These are phyloP conservation scores for Eimeria falciformis DNA, from an alignment of 169 alveolate genomes.

Conservation along the genomic window DNA sequence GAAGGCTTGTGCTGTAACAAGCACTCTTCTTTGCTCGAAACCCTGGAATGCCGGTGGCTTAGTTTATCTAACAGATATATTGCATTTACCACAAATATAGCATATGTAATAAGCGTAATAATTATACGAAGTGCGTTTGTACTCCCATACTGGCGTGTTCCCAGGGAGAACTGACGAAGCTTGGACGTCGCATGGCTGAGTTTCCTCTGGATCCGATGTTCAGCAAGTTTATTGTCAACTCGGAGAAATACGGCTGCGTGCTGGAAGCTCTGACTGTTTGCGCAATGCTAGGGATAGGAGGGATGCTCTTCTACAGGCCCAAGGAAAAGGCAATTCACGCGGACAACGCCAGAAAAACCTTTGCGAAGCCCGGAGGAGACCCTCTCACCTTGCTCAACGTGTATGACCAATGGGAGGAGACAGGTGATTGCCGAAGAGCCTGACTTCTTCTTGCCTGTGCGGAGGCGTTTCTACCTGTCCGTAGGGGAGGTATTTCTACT, in stretches of 20 bases:
- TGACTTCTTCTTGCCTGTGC: neutral
- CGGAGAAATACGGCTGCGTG: conserved; percentile 97
- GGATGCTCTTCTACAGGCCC: conserved; percentile 97
- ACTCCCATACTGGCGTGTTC: neutral
- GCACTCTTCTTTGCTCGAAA: too few relatives aligned
- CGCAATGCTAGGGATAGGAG: conserved; percentile 98
- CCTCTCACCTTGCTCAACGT: conserved; percentile 97
- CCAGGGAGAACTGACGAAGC: conserved; percentile 85
- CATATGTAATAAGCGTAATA: too few relatives aligned
- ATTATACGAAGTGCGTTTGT: neutral
- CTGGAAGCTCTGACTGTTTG: conserved; percentile 97
- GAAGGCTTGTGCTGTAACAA: too few relatives aligned
- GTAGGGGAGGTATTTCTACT: too few relatives aligned
- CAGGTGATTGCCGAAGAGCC: conserved; percentile 76
- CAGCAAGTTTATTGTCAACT: conserved; percentile 90
- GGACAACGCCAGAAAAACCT: conserved; percentile 97
- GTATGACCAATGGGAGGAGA: conserved; percentile 98
- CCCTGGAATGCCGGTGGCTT: too few relatives aligned
- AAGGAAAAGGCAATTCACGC: conserved; percentile 98
- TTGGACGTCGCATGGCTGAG: conserved; percentile 98
- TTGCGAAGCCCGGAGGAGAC: conserved; percentile 98
- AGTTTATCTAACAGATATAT: too few relatives aligned
- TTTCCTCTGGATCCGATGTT: conserved; percentile 99
- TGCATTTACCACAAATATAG: too few relatives aligned
- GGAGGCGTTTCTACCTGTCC: too few relatives aligned